Conservation (phyloP, 495 filamentous ascomycete genomes). For the Talaromyces thailandensis region DNA sequence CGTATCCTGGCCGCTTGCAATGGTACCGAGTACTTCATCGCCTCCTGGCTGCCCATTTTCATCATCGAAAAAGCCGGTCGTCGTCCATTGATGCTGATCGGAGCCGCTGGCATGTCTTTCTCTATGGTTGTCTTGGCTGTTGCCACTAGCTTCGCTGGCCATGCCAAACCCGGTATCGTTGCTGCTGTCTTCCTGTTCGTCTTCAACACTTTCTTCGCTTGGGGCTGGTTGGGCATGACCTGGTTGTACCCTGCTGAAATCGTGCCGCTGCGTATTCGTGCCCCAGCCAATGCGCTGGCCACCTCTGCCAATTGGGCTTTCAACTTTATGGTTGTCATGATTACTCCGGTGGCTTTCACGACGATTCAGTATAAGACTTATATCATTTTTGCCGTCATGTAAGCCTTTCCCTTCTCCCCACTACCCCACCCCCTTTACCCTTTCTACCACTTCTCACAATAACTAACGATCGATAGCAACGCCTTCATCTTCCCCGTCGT, state of each 20-base stretch:
- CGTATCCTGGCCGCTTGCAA: slow-evolving; percentile 64
- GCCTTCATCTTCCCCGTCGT: slow-evolving; percentile 59
- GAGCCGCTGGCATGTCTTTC: slow-evolving; percentile 56
- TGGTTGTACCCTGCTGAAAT: slow-evolving; percentile 71
- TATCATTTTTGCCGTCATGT: slow-evolving; percentile 70
- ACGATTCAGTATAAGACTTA: slow-evolving; percentile 64
- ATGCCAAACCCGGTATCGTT: slow-evolving; percentile 35
- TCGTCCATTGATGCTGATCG: slow-evolving; percentile 63
- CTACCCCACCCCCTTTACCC: background rate
- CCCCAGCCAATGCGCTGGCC: slow-evolving; percentile 62
- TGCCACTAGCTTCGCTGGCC: slow-evolving; percentile 23
- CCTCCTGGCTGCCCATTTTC: slow-evolving; percentile 62
- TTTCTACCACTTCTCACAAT: slow-evolving; percentile 7
- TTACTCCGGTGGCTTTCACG: slow-evolving; percentile 60
- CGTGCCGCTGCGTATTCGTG: slow-evolving; percentile 62
- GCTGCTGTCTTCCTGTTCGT: slow-evolving; percentile 59
- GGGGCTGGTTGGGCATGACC: slow-evolving; percentile 72
- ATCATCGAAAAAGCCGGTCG: slow-evolving; percentile 63
- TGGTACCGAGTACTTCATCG: slow-evolving; percentile 67
- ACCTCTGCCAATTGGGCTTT: slow-evolving; percentile 46
- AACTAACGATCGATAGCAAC: slow-evolving; percentile 37
- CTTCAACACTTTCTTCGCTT: slow-evolving; percentile 69
- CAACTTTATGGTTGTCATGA: slow-evolving; percentile 58
- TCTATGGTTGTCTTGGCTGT: slow-evolving; percentile 63
- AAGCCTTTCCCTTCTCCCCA: no score